A percentile compares a stretch with the other conserved stretches of the same genome.
These are phyloP conservation scores for Trichoderma virens DNA, from an alignment of 495 filamentous ascomycete genomes.

Conservation along the genomic window DNA sequence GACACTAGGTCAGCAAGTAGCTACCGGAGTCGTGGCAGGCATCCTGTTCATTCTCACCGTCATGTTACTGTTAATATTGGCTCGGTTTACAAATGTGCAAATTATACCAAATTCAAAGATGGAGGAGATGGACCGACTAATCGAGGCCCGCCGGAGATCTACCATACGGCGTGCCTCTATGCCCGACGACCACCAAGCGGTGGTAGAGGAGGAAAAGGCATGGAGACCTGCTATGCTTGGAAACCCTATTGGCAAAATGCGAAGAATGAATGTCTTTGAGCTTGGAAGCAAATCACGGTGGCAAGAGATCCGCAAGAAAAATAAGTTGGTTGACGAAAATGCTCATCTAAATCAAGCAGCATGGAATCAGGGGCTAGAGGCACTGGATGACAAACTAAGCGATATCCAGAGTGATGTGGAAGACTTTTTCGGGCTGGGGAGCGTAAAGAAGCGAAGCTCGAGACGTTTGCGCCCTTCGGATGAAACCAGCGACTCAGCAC, in stretches of 20 bases:
- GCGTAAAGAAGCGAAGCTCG: conserved; percentile 28
- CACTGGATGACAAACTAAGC: conserved; percentile 20
- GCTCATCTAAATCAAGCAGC: conserved; percentile 33
- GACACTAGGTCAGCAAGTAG: conserved; percentile 54
- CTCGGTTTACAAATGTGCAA: conserved; percentile 54
- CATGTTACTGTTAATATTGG: conserved; percentile 50
- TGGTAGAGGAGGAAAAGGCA: conserved; percentile 44
- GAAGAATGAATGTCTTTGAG: conserved; percentile 60
- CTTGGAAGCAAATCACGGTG: conserved; percentile 55
- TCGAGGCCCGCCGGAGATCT: conserved; percentile 32
- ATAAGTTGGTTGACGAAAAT: conserved; percentile 46
- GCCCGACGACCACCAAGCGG: conserved; percentile 28
- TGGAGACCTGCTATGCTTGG: conserved; percentile 62
- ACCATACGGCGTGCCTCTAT: conserved; percentile 27
- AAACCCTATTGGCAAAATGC: conserved; percentile 55
- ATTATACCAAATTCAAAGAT: conserved; percentile 54
- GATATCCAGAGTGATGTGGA: conserved; percentile 24
- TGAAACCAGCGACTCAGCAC: neutral
- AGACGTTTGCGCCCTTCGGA: neutral
- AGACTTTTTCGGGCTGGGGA: conserved; percentile 22
- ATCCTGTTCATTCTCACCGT: conserved; percentile 55
- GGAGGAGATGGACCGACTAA: conserved; percentile 44
- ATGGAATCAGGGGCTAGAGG: conserved; percentile 28
- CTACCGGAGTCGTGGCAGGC: conserved; percentile 55
- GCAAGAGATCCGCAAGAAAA: conserved; percentile 63